Conservation (phyloP, 202 grass and related monocot species). For the Setaria viridis region DNA sequence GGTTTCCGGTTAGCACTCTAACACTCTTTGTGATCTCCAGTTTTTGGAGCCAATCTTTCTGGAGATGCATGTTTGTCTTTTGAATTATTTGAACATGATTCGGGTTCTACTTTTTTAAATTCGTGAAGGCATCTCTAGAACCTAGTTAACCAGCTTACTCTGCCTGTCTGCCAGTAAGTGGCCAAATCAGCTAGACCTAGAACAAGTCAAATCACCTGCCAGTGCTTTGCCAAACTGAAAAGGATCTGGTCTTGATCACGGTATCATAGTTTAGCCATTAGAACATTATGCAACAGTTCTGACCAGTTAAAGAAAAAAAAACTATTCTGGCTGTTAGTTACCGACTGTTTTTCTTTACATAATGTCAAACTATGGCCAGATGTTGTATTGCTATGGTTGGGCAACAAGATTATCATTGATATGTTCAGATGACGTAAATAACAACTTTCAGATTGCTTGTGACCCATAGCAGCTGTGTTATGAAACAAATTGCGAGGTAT, state of each 20-base stretch:
- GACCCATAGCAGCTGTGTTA: neutral
- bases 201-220: neutral
- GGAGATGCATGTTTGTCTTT: neutral
- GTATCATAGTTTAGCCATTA: neutral
- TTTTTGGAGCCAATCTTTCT: neutral
- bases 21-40: neutral
- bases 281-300: neutral
- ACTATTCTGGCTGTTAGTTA: neutral
- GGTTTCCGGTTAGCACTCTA: neutral
- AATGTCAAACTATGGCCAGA: neutral
- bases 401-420: slow-evolving; percentile 9
- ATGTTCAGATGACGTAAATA: neutral
- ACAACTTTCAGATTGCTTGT: neutral
- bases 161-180: neutral
- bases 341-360: neutral
- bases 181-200: neutral
- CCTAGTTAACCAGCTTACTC: neutral
- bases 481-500: neutral
- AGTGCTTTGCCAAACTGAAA: neutral
- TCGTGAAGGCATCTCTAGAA: neutral
- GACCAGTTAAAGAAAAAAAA: neutral
- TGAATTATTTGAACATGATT: neutral
- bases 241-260: neutral
- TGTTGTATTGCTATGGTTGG: neutral
- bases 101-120: neutral